Evolutionary conservation across 805 yeast species (phyloP).

Genomic region (Wickerhamiella dianesei): DNA sequence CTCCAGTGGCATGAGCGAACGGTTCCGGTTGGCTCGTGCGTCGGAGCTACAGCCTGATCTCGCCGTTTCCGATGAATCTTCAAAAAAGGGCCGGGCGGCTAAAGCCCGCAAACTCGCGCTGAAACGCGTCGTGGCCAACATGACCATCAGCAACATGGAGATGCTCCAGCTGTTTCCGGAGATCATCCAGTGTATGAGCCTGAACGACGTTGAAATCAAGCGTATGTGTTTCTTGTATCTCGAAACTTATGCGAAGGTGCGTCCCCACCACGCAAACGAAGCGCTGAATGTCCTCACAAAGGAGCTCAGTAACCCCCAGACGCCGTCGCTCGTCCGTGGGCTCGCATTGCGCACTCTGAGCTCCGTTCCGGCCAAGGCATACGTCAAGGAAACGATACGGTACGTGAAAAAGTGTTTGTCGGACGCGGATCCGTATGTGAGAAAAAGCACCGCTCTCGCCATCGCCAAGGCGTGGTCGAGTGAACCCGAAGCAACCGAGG

Average conservation of each 20-base stretch:
- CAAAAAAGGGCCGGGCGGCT: conserved; percentile 22
- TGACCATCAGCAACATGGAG: conserved; percentile 71
- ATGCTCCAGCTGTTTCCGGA: conserved; percentile 56
- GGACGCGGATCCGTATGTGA: conserved; percentile 44
- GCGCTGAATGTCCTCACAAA: conserved; percentile 42
- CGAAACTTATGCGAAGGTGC: conserved; percentile 43
- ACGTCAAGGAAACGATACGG: conserved; percentile 33
- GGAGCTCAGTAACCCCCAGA: conserved; percentile 35
- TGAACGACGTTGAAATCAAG: conserved; percentile 53
- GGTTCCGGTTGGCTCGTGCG: conserved; percentile 19
- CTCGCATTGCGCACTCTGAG: conserved; percentile 54
- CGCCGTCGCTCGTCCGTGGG: conserved; percentile 38
- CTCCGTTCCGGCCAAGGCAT: conserved; percentile 43
- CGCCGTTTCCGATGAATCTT: conserved; percentile 20
- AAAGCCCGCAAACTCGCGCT: conserved; percentile 35
- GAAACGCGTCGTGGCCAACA: conserved; percentile 67
- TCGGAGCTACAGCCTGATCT: conserved; percentile 27
- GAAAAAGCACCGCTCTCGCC: conserved; percentile 57
- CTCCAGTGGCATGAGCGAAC: conserved; percentile 5
- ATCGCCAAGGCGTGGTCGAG: conserved; percentile 53
- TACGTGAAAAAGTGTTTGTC: conserved; percentile 28
- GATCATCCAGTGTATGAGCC: conserved; percentile 35
- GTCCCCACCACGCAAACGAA: conserved; percentile 41
- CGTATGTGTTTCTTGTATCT: conserved; percentile 59
- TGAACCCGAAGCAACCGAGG: conserved; percentile 35